Percentiles rank a stretch among this genome's conserved stretches.
Conservation (phyloP, 2,329 filamentous ascomycete genomes). For the Colletotrichum siamense region DNA sequence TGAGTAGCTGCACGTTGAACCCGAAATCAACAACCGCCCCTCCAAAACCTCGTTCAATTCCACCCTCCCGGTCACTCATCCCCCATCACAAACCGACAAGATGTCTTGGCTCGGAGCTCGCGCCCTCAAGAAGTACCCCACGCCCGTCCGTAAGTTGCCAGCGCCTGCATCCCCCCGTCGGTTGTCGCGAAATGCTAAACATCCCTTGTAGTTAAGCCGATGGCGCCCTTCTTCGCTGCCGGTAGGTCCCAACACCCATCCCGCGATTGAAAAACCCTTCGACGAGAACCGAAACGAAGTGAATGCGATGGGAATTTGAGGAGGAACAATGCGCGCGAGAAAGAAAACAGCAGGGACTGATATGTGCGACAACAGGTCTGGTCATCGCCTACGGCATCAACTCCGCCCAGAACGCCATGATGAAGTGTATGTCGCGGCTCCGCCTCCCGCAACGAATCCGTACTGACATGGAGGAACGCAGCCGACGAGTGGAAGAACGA, state of each 20-base stretch:
- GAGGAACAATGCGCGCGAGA: not conserved
- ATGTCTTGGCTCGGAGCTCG: conserved; percentile 76
- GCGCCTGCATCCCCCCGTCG: conserved; percentile 7
- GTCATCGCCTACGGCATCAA: conserved; percentile 93
- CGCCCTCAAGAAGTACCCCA: conserved; percentile 80
- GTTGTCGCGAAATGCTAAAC: conserved; percentile 14
- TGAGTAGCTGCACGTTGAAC: conserved; percentile 37
- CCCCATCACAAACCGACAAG: conserved; percentile 51
- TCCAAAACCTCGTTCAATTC: conserved; percentile 32
- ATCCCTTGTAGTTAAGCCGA: conserved; percentile 74
- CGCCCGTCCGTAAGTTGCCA: conserved; percentile 72
- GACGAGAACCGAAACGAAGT: not conserved
- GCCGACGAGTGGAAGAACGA: conserved; percentile 98
- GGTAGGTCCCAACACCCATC: conserved; percentile 65
- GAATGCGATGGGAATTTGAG: not conserved
- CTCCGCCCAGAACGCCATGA: conserved; percentile 77
- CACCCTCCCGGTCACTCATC: conserved; percentile 36
- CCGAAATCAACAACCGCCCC: conserved; percentile 32
- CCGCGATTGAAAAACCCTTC: not conserved
- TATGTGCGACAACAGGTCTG: conserved; percentile 60
- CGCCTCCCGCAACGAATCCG: not conserved
- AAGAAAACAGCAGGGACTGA: not conserved
- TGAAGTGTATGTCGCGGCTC: conserved; percentile 66
- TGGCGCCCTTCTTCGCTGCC: conserved; percentile 92
- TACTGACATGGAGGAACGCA: conserved; percentile 45